Percentiles rank a stretch among this genome's conserved stretches.
These are phyloP conservation scores for Lablab purpureus DNA, from an alignment of 306 rosid genomes.

Conservation along the genomic window DNA sequence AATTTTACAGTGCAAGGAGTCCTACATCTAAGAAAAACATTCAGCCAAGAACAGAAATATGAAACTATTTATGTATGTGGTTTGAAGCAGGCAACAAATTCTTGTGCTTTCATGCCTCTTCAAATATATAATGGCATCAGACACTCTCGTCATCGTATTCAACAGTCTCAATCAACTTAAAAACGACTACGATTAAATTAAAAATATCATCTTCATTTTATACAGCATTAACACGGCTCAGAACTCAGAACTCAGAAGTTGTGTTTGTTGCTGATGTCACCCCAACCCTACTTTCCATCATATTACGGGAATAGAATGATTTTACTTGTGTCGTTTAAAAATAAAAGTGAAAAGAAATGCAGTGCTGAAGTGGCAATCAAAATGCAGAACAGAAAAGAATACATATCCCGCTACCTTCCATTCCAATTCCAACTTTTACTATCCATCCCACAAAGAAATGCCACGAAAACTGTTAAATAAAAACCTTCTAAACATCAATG, in stretches of 20 bases:
- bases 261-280: not conserved
- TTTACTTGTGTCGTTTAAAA: not conserved
- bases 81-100: not conserved
- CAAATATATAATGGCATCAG: not conserved
- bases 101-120: not conserved
- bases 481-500: not conserved
- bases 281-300: not conserved
- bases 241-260: not conserved
- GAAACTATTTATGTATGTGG: not conserved
- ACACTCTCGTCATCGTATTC: not conserved
- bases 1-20: not conserved
- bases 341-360: not conserved
- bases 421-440: not conserved
- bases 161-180: not conserved
- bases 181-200: not conserved
- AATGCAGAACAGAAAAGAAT: not conserved
- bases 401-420: not conserved
- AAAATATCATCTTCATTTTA: constrained; percentile 13
- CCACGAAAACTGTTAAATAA: not conserved
- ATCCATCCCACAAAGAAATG: not conserved
- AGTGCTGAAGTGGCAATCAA: not conserved
- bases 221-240: not conserved
- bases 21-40: not conserved
- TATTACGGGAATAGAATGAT: not conserved
- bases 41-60: not conserved